These are phyloP conservation scores for Chaetomium olivaceum DNA, from an alignment of 2,329 filamentous ascomycete species.

Conservation along the genomic window DNA sequence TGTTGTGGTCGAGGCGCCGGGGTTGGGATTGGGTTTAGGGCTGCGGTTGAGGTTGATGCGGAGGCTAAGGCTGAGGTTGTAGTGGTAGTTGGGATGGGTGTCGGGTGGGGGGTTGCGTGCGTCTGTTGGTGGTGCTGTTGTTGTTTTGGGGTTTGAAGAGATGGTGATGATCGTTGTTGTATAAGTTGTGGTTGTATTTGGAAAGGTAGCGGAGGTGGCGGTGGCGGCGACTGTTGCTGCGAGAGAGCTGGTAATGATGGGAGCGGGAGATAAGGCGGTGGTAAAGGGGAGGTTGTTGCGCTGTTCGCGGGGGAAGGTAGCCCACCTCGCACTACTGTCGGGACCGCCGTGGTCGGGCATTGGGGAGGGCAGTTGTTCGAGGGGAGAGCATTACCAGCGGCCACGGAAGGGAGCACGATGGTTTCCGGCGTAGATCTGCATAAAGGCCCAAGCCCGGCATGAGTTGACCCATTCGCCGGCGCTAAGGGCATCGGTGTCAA, in stretches of 20 bases:
- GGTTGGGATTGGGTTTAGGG: background rate
- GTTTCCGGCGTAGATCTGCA: background rate
- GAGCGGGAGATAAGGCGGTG: conserved; percentile 16
- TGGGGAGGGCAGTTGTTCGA: background rate
- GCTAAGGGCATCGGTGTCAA: conserved; percentile 28
- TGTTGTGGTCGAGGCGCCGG: conserved; percentile 16
- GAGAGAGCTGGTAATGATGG: conserved; percentile 12
- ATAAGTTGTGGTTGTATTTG: background rate
- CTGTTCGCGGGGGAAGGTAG: conserved; percentile 14
- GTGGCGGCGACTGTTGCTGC: conserved; percentile 10
- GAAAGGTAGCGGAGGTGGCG: conserved; percentile 1
- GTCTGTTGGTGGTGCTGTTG: conserved; percentile 8
- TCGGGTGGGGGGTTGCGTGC: conserved; percentile 13
- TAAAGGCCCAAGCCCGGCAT: background rate
- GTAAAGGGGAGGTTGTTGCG: conserved; percentile 16
- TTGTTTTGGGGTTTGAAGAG: conserved; percentile 2
- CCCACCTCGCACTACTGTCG: background rate
- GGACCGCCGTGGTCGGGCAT: background rate
- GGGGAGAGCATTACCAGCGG: conserved; percentile 8
- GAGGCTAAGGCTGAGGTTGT: background rate
- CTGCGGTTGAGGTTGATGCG: background rate
- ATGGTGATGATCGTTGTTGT: background rate
- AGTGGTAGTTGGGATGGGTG: conserved; percentile 4
- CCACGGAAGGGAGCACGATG: conserved; percentile 11
- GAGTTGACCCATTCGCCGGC: background rate